These are phyloP conservation scores for Ceratocystiopsis sp. DNA, from an alignment of 2,329 filamentous ascomycete species.

Conservation along the genomic window DNA sequence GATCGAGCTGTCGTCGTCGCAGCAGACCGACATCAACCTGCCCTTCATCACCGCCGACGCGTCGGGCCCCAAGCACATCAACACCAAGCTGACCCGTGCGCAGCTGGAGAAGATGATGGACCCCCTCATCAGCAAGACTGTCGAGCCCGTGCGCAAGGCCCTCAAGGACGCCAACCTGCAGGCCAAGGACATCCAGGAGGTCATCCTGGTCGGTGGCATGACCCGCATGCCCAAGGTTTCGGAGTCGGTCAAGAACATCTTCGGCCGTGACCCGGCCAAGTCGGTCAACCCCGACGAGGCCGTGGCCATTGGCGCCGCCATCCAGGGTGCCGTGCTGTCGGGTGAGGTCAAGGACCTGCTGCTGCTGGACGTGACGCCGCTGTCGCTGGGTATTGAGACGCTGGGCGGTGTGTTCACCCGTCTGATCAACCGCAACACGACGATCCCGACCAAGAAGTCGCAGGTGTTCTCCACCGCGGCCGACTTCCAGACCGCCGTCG, in stretches of 20 bases:
- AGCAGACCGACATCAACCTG: constrained; percentile 94
- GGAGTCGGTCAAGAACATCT: constrained; percentile 99
- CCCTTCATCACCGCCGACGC: constrained; percentile 96
- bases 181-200: constrained; percentile 69
- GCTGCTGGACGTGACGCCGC: constrained; percentile 85
- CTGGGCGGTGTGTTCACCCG: constrained; percentile 99
- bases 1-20: constrained; percentile 91
- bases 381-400: constrained; percentile 97
- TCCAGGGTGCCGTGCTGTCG: constrained; percentile 92
- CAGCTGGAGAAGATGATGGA: constrained; percentile 99
- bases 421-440: constrained; percentile 98
- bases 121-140: constrained; percentile 93
- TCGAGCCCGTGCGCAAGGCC: constrained; percentile 94
- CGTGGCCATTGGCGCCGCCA: constrained; percentile 92
- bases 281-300: constrained; percentile 99
- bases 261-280: constrained; percentile 98
- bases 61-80: constrained; percentile 95
- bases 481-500: constrained; percentile 97
- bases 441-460: constrained; percentile 98
- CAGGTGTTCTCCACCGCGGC: constrained; percentile 99
- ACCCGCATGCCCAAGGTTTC: constrained; percentile 97
- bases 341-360: constrained; percentile 97
- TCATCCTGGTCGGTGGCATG: constrained; percentile 94
- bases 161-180: constrained; percentile 89
- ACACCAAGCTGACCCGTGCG: constrained; percentile 97